Evolutionary conservation across 805 yeast species (phyloP), one percentile per base, ranked within the genome.

Genomic region (Ogataea naganishii): DNA sequence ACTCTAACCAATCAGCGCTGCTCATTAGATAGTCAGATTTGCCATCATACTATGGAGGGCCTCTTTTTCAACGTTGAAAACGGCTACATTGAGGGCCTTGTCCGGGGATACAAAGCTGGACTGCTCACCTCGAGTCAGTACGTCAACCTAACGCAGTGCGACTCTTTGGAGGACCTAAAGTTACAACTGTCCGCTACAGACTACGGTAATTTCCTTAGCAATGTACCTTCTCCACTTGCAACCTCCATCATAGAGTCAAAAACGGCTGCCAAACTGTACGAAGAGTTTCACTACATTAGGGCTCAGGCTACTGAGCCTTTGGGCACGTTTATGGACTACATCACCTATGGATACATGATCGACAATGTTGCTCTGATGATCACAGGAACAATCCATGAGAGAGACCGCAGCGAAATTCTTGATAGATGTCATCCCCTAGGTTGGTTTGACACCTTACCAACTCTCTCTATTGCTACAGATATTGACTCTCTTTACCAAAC

Each of bases 381-480:
- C 49, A 88, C 96, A 2, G 99, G 99, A 14, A 86, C 98, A 0
- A 72, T 92, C 37, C 98, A 92, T 53, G 94, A 88, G 49, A 72
- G 97, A 48, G 96, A 94, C 57, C 76, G 83, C 49, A 60, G 75
- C 24, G 98, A 92, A 49, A 80, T 94, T 30, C 68, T 92, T 47
- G 75, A 76, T 35, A 77, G 96, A 52, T 86, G 96, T 54, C 95
- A 92, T 53, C 98, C 98, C 0, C 66, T 92, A 44, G 99, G 99
- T 26, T 88, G 96, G 96, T 92, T 92, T 49, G 98, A 92, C 45
- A 89, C 97, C 6, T 72, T 92, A 43, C 98, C 98, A 20, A 89
- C 97, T 0, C 67, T 92, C 35, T 74, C 92, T 11, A 92, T 89
- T 29, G 96, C 97, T 27, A 85, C 96, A 2, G 97, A 89, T 56